Conservation (phyloP, 441 rosid genomes). For the Corymbia calophylla region DNA sequence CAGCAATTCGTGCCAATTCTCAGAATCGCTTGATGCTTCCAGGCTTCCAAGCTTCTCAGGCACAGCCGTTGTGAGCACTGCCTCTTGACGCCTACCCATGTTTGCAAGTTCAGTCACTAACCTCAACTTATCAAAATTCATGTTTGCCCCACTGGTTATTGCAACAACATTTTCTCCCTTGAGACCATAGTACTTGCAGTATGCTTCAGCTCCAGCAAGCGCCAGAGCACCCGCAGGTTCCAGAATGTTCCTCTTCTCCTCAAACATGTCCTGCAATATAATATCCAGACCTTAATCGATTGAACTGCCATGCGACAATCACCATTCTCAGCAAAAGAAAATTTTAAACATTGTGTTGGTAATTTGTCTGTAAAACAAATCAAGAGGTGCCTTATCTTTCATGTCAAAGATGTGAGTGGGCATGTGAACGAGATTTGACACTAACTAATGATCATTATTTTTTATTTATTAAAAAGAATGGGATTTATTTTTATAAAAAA, state of each 20-base stretch:
- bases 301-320: neutral
- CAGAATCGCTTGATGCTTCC: conserved; percentile 52
- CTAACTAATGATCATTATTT: too few relatives aligned
- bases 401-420: too few relatives aligned
- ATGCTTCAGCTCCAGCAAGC: conserved; percentile 97
- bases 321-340: neutral
- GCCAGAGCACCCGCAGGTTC: conserved; percentile 99
- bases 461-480: too few relatives aligned
- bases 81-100: conserved; percentile 91
- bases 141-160: conserved; percentile 92
- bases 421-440: too few relatives aligned
- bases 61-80: conserved; percentile 77
- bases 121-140: conserved; percentile 91
- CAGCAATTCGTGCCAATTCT: conserved; percentile 43
- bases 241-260: conserved; percentile 89
- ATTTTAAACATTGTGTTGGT: too few relatives aligned
- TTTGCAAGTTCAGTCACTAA: conserved; percentile 94
- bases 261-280: conserved; percentile 80
- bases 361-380: too few relatives aligned
- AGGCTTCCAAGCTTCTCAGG: conserved; percentile 73
- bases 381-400: too few relatives aligned
- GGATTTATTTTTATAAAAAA: too few relatives aligned
- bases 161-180: conserved; percentile 70
- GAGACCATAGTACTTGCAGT: conserved; percentile 82
- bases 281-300: neutral